Percentiles rank a stretch among this genome's conserved stretches.
Conservation (phyloP, 108 stramenopile genomes). For the Asterionellopsis glacialis region DNA sequence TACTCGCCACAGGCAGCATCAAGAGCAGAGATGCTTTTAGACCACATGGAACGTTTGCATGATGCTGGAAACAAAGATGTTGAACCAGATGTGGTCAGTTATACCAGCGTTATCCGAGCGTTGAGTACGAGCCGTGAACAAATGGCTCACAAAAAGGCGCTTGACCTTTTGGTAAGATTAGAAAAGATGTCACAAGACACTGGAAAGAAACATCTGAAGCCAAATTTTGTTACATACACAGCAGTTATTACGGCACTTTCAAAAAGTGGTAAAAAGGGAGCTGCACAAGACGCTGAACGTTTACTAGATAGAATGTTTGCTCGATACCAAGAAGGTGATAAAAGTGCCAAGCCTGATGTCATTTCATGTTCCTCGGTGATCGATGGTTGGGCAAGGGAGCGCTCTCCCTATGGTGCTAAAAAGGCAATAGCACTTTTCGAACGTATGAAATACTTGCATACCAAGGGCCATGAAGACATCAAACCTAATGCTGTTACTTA, state of each 20-base stretch:
- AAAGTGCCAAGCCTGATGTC: constrained; percentile 32
- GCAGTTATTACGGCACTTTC: constrained; percentile 26
- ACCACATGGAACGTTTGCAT: constrained; percentile 42
- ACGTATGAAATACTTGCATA: constrained; percentile 35
- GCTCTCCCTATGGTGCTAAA: constrained; percentile 25
- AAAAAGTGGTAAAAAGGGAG: constrained; percentile 8
- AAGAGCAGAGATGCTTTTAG: constrained; percentile 30
- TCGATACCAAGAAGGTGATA: constrained; percentile 7
- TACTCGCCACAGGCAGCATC: constrained; percentile 35
- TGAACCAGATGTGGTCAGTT: constrained; percentile 49
- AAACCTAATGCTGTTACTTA: constrained; percentile 49
- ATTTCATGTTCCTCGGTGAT: constrained; percentile 43
- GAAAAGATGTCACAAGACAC: background rate
- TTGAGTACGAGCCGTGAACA: constrained; percentile 5
- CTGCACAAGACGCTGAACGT: constrained; percentile 24
- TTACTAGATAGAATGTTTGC: constrained; percentile 25
- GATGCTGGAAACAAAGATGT: constrained; percentile 42
- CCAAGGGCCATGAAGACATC: constrained; percentile 22
- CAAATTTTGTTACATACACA: constrained; percentile 36
- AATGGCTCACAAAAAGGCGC: constrained; percentile 1
- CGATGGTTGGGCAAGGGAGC: constrained; percentile 41
- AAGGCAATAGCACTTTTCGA: constrained; percentile 30
- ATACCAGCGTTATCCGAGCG: constrained; percentile 41
- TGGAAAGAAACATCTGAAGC: background rate
- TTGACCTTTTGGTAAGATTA: constrained; percentile 18